Conservation (phyloP, 495 filamentous ascomycete genomes). For the Talaromyces wortmannii region DNA sequence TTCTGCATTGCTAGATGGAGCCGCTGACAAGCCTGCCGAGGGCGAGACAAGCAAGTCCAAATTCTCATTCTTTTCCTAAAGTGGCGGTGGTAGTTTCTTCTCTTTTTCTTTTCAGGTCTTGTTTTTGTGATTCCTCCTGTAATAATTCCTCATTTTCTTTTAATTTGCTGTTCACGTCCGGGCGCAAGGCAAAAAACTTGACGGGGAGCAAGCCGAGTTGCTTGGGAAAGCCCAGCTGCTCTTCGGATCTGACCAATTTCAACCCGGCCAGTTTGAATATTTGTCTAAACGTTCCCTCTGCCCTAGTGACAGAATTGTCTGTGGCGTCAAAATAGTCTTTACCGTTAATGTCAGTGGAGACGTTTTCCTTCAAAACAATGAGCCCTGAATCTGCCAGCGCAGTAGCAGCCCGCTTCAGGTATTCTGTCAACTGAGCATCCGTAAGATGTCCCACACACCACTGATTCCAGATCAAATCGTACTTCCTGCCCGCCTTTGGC, state of each 20-base stretch:
- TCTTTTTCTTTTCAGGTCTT: background rate
- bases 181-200: slow-evolving; percentile 60
- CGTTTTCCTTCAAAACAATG: slow-evolving; percentile 86
- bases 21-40: background rate
- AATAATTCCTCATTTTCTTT: background rate
- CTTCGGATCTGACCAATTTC: slow-evolving; percentile 58
- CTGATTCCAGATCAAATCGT: slow-evolving; percentile 65
- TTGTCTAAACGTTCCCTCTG: slow-evolving; percentile 59
- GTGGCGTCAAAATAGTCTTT: slow-evolving; percentile 67
- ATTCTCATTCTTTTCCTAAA: background rate
- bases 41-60: background rate
- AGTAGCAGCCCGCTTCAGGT: slow-evolving; percentile 52
- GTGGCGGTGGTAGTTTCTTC: background rate
- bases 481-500: slow-evolving; percentile 39
- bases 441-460: slow-evolving; percentile 92
- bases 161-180: slow-evolving; percentile 3
- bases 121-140: background rate
- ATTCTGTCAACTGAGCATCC: slow-evolving; percentile 67
- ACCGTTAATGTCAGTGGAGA: slow-evolving; percentile 48
- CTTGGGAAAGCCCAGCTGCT: slow-evolving; percentile 68
- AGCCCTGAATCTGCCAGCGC: slow-evolving; percentile 43
- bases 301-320: slow-evolving; percentile 77
- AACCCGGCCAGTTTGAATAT: slow-evolving; percentile 68
- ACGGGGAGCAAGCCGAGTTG: slow-evolving; percentile 60
- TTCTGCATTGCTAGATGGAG: background rate